These are phyloP conservation scores for Heimioporus sp. DNA, from an alignment of 768 basidiomycete genomes.

Conservation along the genomic window DNA sequence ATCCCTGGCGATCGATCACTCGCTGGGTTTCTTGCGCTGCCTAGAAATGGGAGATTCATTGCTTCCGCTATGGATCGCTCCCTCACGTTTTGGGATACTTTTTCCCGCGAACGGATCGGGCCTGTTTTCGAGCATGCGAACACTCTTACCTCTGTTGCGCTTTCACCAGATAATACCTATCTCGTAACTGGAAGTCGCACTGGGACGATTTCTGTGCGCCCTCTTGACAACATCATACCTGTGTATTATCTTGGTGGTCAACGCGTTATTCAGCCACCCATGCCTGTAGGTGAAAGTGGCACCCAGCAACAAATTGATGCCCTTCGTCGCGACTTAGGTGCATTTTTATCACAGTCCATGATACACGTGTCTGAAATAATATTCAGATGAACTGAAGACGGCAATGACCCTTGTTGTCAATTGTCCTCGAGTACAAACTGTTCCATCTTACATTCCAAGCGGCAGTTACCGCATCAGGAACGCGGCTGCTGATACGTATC, in stretches of 20 bases:
- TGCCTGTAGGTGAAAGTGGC: too few relatives aligned
- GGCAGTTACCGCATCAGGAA: too few relatives aligned
- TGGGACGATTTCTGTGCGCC: neutral
- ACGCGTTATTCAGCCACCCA: neutral
- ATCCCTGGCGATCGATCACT: neutral
- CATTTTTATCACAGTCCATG: neutral
- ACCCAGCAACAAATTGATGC: neutral
- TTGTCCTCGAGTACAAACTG: too few relatives aligned
- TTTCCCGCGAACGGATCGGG: neutral
- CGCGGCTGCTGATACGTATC: too few relatives aligned
- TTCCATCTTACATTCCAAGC: neutral
- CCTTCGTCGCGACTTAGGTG: neutral
- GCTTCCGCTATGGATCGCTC: neutral
- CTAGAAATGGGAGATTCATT: neutral
- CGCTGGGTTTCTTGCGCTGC: neutral
- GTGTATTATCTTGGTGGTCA: neutral
- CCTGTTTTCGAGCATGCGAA: neutral
- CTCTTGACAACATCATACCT: neutral
- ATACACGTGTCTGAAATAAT: neutral
- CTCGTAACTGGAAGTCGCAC: neutral
- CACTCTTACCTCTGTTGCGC: neutral
- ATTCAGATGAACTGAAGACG: neutral
- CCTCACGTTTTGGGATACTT: constrained; percentile 8
- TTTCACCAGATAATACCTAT: constrained; percentile 1
- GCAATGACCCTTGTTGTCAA: neutral